phyloP scores from a whole-genome alignment of 352 stramenopile genomes.

The Peronosclerospora sorghi region DNA sequence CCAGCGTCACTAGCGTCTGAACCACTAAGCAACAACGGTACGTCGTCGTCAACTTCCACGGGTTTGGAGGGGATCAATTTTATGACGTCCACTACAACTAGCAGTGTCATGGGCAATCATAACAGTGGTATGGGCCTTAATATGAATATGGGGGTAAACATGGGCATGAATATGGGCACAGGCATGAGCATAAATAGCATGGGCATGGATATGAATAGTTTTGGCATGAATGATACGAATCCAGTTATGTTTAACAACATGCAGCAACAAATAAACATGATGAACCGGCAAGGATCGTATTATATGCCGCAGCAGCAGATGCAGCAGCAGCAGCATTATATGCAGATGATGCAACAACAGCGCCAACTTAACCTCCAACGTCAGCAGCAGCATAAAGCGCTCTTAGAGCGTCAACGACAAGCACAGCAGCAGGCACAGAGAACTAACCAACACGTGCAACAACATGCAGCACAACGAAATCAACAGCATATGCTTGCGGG shows the following conservation, averaged over 20 bases:
- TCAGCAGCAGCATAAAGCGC: slow-evolving; percentile 26
- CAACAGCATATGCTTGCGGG: slow-evolving; percentile 28
- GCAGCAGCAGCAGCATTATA: slow-evolving; percentile 77
- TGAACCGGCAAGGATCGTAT: slow-evolving; percentile 58
- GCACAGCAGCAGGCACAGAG: slow-evolving; percentile 22
- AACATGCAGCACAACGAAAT: slow-evolving; percentile 25
- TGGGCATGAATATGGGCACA: slow-evolving; percentile 38
- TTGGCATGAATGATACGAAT: slow-evolving; percentile 39
- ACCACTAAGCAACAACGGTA: slow-evolving; percentile 18
- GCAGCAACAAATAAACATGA: slow-evolving; percentile 66
- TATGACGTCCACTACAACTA: slow-evolving; percentile 24
- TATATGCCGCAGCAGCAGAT: slow-evolving; percentile 61
- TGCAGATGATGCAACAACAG: slow-evolving; percentile 38
- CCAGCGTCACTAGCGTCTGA: slow-evolving; percentile 60
- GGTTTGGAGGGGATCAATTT: slow-evolving; percentile 28
- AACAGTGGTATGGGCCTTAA: slow-evolving; percentile 18
- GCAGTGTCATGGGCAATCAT: slow-evolving; percentile 15
- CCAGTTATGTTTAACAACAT: slow-evolving; percentile 69
- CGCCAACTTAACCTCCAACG: slow-evolving; percentile 25
- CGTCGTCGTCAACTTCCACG: slow-evolving; percentile 34
- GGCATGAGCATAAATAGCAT: slow-evolving; percentile 41
- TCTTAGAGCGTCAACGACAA: slow-evolving; percentile 22
- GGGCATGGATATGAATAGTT: slow-evolving; percentile 54
- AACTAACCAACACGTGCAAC: slow-evolving; percentile 17
- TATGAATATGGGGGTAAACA: slow-evolving; percentile 41